Conservation (phyloP, 306 rosid genomes). For the Fragaria vesca region DNA sequence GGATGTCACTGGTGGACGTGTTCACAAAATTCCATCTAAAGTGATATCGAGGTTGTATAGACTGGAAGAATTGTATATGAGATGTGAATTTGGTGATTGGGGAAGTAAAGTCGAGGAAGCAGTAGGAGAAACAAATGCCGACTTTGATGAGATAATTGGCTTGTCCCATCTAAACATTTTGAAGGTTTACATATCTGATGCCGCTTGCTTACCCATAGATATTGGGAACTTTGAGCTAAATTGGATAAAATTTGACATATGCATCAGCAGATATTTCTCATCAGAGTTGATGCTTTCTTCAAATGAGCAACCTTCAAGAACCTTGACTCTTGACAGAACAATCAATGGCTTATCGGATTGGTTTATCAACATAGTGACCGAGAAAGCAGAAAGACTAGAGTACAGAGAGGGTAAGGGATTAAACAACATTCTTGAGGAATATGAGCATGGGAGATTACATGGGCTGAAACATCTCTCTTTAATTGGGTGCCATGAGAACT, state of each 20-base stretch:
- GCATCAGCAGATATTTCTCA: neutral
- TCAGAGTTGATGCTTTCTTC: neutral
- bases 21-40: neutral
- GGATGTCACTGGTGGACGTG: neutral
- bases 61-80: neutral
- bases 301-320: neutral
- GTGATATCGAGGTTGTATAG: neutral
- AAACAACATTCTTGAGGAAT: neutral
- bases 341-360: neutral
- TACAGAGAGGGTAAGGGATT: neutral
- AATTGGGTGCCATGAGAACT: neutral
- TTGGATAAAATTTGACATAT: neutral
- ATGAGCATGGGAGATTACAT: neutral
- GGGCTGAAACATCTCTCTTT: neutral
- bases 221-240: neutral
- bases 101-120: neutral
- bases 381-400: neutral
- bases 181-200: neutral
- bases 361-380: neutral
- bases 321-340: neutral
- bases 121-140: neutral
- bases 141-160: neutral
- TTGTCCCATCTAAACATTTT: neutral
- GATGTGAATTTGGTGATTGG: neutral
- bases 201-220: neutral